Evolutionary conservation across 306 rosid species (phyloP).

Genomic region (Rubus idaeus): DNA sequence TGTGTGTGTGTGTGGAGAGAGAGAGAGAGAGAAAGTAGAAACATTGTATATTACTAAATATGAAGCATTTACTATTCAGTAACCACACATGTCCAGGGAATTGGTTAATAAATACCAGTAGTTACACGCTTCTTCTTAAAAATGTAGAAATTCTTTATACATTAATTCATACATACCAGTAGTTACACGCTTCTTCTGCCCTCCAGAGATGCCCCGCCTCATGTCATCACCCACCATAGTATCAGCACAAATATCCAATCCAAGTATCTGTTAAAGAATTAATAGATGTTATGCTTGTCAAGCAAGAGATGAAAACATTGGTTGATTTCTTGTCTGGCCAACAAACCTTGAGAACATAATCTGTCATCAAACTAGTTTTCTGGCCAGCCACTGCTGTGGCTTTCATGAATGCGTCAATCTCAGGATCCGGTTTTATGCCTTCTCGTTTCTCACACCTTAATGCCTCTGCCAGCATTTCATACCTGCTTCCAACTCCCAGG

Average conservation of each 20-base stretch:
- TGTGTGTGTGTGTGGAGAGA: no score
- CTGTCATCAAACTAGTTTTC: constrained; percentile 65
- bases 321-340: not conserved
- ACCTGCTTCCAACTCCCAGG: constrained; percentile 70
- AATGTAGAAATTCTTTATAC: not conserved
- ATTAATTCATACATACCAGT: constrained; percentile 42
- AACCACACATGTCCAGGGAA: no score
- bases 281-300: constrained; percentile 22
- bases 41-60: no score
- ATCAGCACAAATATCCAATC: constrained; percentile 73
- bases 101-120: no score
- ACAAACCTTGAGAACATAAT: constrained; percentile 72
- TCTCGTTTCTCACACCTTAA: constrained; percentile 50
- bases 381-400: constrained; percentile 71
- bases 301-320: not conserved
- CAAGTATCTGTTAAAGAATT: constrained; percentile 58
- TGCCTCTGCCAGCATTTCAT: constrained; percentile 48
- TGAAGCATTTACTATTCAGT: no score
- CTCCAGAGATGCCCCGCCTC: constrained; percentile 84
- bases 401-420: constrained; percentile 86
- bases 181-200: constrained; percentile 72
- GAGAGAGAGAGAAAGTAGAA: no score
- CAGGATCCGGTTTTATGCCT: constrained; percentile 70
- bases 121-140: no score
- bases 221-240: constrained; percentile 71